Evolutionary conservation across 2,329 filamentous ascomycete species (phyloP), one percentile per base, ranked within the genome.

Genomic region (Elsinoe australis): DNA sequence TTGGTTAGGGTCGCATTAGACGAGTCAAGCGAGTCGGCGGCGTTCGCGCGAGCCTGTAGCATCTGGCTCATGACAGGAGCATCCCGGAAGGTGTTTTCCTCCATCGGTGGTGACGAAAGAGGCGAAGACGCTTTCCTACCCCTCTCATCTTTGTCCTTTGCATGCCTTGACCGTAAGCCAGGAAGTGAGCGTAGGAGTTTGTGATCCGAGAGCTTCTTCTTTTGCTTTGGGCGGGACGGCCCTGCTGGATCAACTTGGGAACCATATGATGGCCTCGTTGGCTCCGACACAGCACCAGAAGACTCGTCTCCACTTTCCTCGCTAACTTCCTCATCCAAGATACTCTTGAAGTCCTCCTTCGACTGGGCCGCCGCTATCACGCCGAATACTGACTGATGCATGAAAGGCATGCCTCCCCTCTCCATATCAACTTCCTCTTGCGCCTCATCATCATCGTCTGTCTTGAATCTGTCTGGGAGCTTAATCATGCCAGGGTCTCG

Each of bases 301-400:
- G 39, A 47, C 32, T 46, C 51, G 28, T 39, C 45, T 24, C 41
- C 33, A 12, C 44, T 42, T 33, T 56, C 52, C 29, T 54, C 48
- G n/a, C 48, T 52, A 17, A 18, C 21, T 14, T 49, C 54, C 36
- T 46, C 42, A 17, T 36, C 52, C 21, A 42, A 32, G n/a, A 59
- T 56, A 47, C 67, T 74, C 39, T 86, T 83, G 61, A 94, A 88
- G 66, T 94, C 84, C 45, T 85, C 82, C 51, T 80, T 80, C 22
- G 87, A 89, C 5, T 88, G 87, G 29, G 87, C 87, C 12, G 87
- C 87, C 5, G 89, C 86, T 56, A 96, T 89, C 67, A 96, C 79
- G 47, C 87, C 88, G 64, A 95, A 94, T 49, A 96, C 82, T 55
- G 87, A 94, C 71, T 95, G 89, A 65, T 95, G 92, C 81, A 94